Evolutionary conservation across 495 filamentous ascomycete genomes (phyloP), one percentile per base, ranked within the genome.

Genomic region (Annulohypoxylon nitens): DNA sequence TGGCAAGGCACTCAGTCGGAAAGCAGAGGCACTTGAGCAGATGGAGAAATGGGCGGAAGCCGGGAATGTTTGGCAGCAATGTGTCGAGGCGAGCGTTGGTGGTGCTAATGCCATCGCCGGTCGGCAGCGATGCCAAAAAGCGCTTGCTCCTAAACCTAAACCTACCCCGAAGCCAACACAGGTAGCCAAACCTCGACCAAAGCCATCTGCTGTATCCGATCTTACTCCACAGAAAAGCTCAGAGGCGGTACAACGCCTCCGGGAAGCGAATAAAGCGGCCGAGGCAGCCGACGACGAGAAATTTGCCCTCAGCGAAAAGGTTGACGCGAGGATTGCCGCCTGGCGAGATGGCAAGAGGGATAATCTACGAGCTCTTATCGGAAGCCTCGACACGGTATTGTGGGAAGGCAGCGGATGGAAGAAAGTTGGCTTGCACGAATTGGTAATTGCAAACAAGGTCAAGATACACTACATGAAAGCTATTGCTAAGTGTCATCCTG

Each of bases 401-500:
- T 99, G 96, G 96, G 89, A 93, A 61, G 91, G 91, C 37, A 90
- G 93, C 61, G 94, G 93, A 34, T 99, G 96, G 97, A 97, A 96
- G 86, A 97, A 97, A 86, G 90, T 98, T 16, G 93, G 93, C 26
- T 90, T 99, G 90, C 89, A 92, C 57, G 95, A 99, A 80, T 78
- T 99, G 73, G 90, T 99, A 41, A 83, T 97, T 84, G 90, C 94
- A 47, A 91, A 90, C 54, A 97, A 93, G 86, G 96, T 98, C 57
- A 99, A 99, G 89, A 89, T 98, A 62, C 87, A 92, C 64, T 99
- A 99, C 76, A 98, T 99, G 96, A 97, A 97, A 88, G 96, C 93
- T 4, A 98, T 99, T 89, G 92, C 90, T 5, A 98, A 97, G 87
- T 94, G 96, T 71, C 96, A 99, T 86, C 96, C 96, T 69, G 96